Evolutionary conservation across 208 protist species (phyloP).

Genomic region (Leishmania turanica): DNA sequence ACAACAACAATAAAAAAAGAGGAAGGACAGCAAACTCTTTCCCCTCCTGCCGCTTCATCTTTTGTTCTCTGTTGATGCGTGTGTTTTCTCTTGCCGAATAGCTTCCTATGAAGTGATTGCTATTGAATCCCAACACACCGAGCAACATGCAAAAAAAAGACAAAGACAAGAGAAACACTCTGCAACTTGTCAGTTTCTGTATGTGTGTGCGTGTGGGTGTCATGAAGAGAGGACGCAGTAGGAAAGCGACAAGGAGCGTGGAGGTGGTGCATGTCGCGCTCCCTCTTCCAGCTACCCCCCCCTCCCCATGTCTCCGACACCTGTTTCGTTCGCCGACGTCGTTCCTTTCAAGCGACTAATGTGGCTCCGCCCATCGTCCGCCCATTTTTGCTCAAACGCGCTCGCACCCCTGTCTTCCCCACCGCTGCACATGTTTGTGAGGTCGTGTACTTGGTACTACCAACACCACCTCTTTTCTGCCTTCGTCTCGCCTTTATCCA

Average conservation of each 20-base stretch:
- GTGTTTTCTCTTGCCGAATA: background rate
- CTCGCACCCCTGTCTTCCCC: background rate
- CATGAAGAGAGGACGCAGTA: background rate
- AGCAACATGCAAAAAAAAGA: background rate
- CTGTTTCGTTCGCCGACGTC: background rate
- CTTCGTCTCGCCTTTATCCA: background rate
- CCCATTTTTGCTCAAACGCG: background rate
- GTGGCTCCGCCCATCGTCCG: background rate
- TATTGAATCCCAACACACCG: background rate
- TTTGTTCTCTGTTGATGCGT: background rate
- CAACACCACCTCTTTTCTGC: background rate
- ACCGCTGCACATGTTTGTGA: background rate
- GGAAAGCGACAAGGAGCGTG: background rate
- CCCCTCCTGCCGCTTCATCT: background rate
- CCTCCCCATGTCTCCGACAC: background rate
- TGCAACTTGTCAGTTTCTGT: background rate
- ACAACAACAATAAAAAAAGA: background rate
- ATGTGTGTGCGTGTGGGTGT: background rate
- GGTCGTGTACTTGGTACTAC: background rate
- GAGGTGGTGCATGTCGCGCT: background rate
- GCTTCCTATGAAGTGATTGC: background rate
- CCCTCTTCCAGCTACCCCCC: background rate
- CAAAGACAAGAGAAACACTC: background rate
- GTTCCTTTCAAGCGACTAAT: background rate
- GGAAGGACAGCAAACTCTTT: background rate